These are phyloP conservation scores for Glycine tomentella DNA, from an alignment of 306 rosid genomes.

Conservation along the genomic window DNA sequence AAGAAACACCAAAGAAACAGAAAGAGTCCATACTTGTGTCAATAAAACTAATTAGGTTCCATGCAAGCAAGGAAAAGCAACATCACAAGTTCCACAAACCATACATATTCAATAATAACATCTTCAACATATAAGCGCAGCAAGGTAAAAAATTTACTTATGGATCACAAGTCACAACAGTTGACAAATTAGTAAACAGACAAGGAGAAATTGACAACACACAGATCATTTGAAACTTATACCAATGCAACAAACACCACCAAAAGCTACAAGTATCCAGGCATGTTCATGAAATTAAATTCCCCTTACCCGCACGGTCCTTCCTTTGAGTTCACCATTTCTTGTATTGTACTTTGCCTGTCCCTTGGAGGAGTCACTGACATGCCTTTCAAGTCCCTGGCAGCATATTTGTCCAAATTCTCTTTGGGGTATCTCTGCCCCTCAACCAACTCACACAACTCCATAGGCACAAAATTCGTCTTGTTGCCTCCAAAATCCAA, in stretches of 20 bases:
- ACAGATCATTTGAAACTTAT: background rate
- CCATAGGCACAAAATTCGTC: constrained; percentile 68
- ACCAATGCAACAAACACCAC: background rate
- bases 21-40: constrained; percentile 6
- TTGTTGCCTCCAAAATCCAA: constrained; percentile 59
- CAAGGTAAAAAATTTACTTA: constrained; percentile 8
- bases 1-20: background rate
- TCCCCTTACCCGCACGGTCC: constrained; percentile 78
- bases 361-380: constrained; percentile 45
- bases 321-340: constrained; percentile 48
- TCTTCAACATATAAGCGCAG: background rate
- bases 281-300: constrained; percentile 14
- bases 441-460: constrained; percentile 65
- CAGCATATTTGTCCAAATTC: constrained; percentile 35
- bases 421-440: constrained; percentile 75
- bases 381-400: constrained; percentile 45
- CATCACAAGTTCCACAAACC: constrained; percentile 17
- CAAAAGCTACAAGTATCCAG: background rate
- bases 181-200: background rate
- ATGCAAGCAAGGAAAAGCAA: background rate
- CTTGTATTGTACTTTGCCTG: constrained; percentile 47
- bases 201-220: background rate
- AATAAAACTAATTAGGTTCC: constrained; percentile 30
- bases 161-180: background rate
- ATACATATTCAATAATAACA: background rate